Conservation (phyloP, 805 yeast species). For the Metschnikowia aberdeeniae region DNA sequence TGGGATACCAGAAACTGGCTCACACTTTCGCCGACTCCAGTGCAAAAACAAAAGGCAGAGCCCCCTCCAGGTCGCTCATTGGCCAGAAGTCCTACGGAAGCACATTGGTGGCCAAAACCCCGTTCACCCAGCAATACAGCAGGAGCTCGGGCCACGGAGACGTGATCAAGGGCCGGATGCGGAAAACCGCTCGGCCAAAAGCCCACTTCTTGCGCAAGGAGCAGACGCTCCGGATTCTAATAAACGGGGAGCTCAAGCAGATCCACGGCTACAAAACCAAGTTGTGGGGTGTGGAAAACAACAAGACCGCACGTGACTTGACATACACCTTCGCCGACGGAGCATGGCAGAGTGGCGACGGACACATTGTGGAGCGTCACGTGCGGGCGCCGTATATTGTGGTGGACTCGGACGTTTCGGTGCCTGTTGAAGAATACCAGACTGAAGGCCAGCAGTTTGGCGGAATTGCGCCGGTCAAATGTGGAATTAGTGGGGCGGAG, state of each 20-base stretch:
- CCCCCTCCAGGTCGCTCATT: conserved; percentile 27
- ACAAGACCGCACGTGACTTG: conserved; percentile 56
- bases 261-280: conserved; percentile 67
- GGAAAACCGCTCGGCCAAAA: conserved; percentile 50
- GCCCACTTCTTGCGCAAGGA: conserved; percentile 36
- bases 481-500: conserved; percentile 11
- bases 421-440: conserved; percentile 25
- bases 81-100: conserved; percentile 37
- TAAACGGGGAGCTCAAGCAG: conserved; percentile 53
- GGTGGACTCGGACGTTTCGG: background rate
- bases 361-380: conserved; percentile 68
- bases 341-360: conserved; percentile 76
- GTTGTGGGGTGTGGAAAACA: conserved; percentile 87
- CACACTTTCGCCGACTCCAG: conserved; percentile 31
- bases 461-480: background rate
- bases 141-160: conserved; percentile 34
- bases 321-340: conserved; percentile 60
- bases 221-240: conserved; percentile 61
- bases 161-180: conserved; percentile 54
- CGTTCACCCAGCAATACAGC: conserved; percentile 23
- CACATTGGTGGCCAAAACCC: conserved; percentile 26
- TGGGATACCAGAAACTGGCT: conserved; percentile 31
- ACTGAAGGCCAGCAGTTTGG: conserved; percentile 27
- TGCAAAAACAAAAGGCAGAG: conserved; percentile 33
- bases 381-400: background rate